A percentile compares a stretch with the other conserved stretches of the same genome.
These are phyloP conservation scores for Brettanomyces custersianus DNA, from an alignment of 805 yeast species.

Conservation along the genomic window DNA sequence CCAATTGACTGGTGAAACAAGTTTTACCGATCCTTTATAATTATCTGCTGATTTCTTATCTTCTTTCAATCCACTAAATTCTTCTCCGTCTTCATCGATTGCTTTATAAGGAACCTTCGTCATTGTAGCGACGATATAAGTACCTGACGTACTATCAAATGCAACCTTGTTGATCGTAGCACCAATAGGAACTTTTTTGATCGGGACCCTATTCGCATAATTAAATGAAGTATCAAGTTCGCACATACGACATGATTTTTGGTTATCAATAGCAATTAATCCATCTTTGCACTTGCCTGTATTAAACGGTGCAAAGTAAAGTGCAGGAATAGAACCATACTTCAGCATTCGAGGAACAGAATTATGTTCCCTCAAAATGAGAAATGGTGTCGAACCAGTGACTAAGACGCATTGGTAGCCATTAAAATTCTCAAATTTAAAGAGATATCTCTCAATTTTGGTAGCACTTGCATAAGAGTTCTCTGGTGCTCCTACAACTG, in stretches of 20 bases:
- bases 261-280: slow-evolving; percentile 62
- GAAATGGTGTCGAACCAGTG: slow-evolving; percentile 66
- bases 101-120: slow-evolving; percentile 52
- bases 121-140: slow-evolving; percentile 55
- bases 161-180: slow-evolving; percentile 57
- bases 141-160: slow-evolving; percentile 58
- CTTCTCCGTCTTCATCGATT: slow-evolving; percentile 65
- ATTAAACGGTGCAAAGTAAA: slow-evolving; percentile 54
- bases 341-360: slow-evolving; percentile 58
- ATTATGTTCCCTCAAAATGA: slow-evolving; percentile 55
- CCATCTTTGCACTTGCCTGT: slow-evolving; percentile 30
- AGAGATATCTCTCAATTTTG: slow-evolving; percentile 57
- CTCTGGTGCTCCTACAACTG: slow-evolving; percentile 71
- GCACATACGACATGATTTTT: slow-evolving; percentile 57
- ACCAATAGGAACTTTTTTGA: slow-evolving; percentile 42
- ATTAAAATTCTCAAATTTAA: slow-evolving; percentile 47
- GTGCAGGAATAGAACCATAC: slow-evolving; percentile 54
- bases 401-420: slow-evolving; percentile 56
- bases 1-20: slow-evolving; percentile 74
- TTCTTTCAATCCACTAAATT: slow-evolving; percentile 45
- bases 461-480: slow-evolving; percentile 67
- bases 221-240: slow-evolving; percentile 36
- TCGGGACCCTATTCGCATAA: slow-evolving; percentile 55
- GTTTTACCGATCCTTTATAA: slow-evolving; percentile 50
- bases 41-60: slow-evolving; percentile 44